Conservation (phyloP, 208 protist species). For the Porcisia hertigi region DNA sequence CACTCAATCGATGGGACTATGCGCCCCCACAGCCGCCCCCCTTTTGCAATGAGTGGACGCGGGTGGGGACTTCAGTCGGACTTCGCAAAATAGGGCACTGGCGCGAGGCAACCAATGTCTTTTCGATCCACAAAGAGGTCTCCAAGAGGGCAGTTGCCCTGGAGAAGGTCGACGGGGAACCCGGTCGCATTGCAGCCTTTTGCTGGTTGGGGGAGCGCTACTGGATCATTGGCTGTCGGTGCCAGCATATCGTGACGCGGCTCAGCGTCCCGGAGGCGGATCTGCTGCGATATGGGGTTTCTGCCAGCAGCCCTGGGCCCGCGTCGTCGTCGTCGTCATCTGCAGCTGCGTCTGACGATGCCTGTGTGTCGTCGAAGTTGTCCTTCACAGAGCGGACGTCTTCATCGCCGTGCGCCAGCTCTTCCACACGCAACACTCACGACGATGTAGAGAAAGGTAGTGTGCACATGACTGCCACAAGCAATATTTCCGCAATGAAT, state of each 20-base stretch:
- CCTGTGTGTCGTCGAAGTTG: not conserved
- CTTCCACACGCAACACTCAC: not conserved
- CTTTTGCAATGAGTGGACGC: slow-evolving; percentile 21
- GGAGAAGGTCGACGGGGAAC: slow-evolving; percentile 74
- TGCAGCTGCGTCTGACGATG: not conserved
- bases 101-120: slow-evolving; percentile 41
- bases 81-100: slow-evolving; percentile 78
- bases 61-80: slow-evolving; percentile 44
- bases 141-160: slow-evolving; percentile 41
- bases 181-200: slow-evolving; percentile 66
- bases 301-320: not conserved
- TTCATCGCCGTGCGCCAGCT: not conserved
- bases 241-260: slow-evolving; percentile 62
- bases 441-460: slow-evolving; percentile 11
- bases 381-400: not conserved
- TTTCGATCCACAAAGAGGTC: slow-evolving; percentile 36
- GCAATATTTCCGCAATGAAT: not conserved
- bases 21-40: not conserved
- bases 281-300: slow-evolving; percentile 37
- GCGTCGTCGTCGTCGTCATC: slow-evolving; percentile 8
- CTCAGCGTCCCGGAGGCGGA: slow-evolving; percentile 73
- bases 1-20: not conserved
- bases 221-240: slow-evolving; percentile 69
- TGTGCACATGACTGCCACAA: slow-evolving; percentile 8
- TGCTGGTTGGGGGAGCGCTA: slow-evolving; percentile 44